Evolutionary conservation across 257 asterid species (phyloP).

Genomic region (Forsythia suspensa): DNA sequence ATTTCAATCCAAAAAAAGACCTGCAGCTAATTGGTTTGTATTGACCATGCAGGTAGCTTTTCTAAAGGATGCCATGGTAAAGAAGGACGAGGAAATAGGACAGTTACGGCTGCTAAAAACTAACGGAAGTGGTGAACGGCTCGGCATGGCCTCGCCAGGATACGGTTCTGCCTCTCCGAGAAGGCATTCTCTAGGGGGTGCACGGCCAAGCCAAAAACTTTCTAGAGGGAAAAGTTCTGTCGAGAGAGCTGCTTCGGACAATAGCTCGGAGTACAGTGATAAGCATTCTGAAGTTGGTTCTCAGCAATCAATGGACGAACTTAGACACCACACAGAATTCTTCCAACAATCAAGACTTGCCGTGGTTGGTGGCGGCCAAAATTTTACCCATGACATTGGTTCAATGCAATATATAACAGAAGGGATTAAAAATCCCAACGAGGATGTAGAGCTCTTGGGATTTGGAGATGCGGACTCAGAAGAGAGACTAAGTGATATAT

Average conservation of each 20-base stretch:
- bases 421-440: slow-evolving; percentile 42
- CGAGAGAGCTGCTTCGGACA: slow-evolving; percentile 29
- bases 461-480: slow-evolving; percentile 82
- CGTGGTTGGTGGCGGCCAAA: slow-evolving; percentile 37
- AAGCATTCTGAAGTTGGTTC: slow-evolving; percentile 89
- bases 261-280: slow-evolving; percentile 81
- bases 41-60: slow-evolving; percentile 58
- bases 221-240: background rate
- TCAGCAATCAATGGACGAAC: slow-evolving; percentile 74
- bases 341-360: slow-evolving; percentile 78
- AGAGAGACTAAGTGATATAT: slow-evolving; percentile 90
- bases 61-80: slow-evolving; percentile 63
- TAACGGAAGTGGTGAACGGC: slow-evolving; percentile 50
- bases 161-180: slow-evolving; percentile 66
- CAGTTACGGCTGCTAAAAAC: slow-evolving; percentile 48
- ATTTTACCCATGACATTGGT: slow-evolving; percentile 35
- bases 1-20: slow-evolving; percentile 3
- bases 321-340: slow-evolving; percentile 74
- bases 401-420: slow-evolving; percentile 33
- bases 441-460: slow-evolving; percentile 69
- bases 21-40: slow-evolving; percentile 9
- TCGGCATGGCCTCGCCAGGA: slow-evolving; percentile 37
- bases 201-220: slow-evolving; percentile 33
- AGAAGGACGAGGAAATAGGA: slow-evolving; percentile 81
- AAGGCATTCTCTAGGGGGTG: slow-evolving; percentile 56